These are phyloP conservation scores for Karstenula rhodostoma DNA, from an alignment of 2,329 filamentous ascomycete genomes.

Conservation along the genomic window DNA sequence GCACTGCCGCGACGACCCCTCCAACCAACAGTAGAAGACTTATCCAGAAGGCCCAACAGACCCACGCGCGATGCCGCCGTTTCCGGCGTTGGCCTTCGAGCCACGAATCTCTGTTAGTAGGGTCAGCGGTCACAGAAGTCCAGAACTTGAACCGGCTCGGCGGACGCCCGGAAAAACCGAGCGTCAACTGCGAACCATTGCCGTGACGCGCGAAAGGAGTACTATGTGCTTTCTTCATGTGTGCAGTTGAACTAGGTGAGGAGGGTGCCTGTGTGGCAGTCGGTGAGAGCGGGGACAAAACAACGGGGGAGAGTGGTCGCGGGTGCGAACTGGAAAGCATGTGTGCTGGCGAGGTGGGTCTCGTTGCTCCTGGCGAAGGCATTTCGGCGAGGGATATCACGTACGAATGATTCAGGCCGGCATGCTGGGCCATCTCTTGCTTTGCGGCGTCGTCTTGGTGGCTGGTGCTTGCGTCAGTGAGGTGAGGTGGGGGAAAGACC, in stretches of 20 bases:
- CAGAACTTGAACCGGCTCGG: constrained; percentile 41
- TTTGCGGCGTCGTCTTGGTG: constrained; percentile 62
- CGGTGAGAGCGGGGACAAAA: constrained; percentile 4
- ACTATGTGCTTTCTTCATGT: constrained; percentile 16
- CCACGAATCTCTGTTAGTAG: constrained; percentile 59
- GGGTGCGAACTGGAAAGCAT: constrained; percentile 7
- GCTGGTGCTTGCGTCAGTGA: background rate
- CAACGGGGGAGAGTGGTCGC: constrained; percentile 6
- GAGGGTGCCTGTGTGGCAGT: background rate
- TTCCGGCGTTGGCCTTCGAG: constrained; percentile 61
- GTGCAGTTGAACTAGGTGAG: constrained; percentile 11
- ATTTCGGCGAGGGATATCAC: constrained; percentile 30
- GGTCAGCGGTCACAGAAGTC: constrained; percentile 42
- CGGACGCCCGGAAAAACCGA: constrained; percentile 37
- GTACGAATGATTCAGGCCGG: constrained; percentile 51
- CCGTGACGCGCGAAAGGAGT: constrained; percentile 20
- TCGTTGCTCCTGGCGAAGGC: constrained; percentile 22
- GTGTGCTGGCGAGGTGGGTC: constrained; percentile 32
- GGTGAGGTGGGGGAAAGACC: background rate
- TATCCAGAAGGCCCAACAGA: constrained; percentile 60
- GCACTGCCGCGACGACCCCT: constrained; percentile 55
- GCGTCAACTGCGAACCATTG: constrained; percentile 31
- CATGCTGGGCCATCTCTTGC: constrained; percentile 22
- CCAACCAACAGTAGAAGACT: constrained; percentile 55
- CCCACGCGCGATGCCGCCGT: constrained; percentile 54